These are phyloP conservation scores for Beauveria sp. DNA, from an alignment of 2,329 filamentous ascomycete genomes.

Conservation along the genomic window DNA sequence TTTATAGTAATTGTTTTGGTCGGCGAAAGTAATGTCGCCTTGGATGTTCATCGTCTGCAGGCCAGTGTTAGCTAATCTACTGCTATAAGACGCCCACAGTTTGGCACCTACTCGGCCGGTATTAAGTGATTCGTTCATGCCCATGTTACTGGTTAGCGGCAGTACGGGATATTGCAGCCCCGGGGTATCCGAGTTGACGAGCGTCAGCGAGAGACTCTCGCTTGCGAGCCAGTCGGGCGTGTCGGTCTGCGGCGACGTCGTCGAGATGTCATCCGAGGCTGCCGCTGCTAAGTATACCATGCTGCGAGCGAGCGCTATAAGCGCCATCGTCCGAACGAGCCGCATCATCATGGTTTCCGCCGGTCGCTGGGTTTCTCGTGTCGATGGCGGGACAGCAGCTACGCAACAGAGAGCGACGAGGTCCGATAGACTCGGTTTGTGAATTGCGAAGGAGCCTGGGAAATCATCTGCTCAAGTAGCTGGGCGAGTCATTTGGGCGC, in stretches of 20 bases:
- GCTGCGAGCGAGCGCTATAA: background rate
- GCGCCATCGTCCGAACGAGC: background rate
- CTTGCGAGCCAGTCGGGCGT: conserved; percentile 31
- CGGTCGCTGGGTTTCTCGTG: background rate
- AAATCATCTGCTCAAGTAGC: background rate
- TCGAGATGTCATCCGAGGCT: conserved; percentile 24
- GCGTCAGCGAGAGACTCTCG: conserved; percentile 33
- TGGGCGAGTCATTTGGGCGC: background rate
- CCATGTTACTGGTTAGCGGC: conserved; percentile 35
- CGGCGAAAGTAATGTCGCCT: conserved; percentile 37
- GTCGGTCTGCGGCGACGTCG: conserved; percentile 26
- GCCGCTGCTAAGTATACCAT: conserved; percentile 5
- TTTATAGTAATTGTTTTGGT: conserved; percentile 35
- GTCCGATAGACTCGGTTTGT: background rate
- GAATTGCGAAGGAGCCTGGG: background rate
- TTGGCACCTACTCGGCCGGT: conserved; percentile 27
- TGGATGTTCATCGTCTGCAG: conserved; percentile 34
- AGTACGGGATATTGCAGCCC: conserved; percentile 33
- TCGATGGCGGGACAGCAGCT: background rate
- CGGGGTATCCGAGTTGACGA: conserved; percentile 22
- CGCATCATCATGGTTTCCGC: background rate
- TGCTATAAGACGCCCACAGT: background rate
- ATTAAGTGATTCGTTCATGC: conserved; percentile 32
- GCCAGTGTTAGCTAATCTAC: background rate
- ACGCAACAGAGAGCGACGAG: background rate